These are phyloP conservation scores for Coemansia sp. DNA, from an alignment of 192 early-diverging fungal species.

Conservation along the genomic window DNA sequence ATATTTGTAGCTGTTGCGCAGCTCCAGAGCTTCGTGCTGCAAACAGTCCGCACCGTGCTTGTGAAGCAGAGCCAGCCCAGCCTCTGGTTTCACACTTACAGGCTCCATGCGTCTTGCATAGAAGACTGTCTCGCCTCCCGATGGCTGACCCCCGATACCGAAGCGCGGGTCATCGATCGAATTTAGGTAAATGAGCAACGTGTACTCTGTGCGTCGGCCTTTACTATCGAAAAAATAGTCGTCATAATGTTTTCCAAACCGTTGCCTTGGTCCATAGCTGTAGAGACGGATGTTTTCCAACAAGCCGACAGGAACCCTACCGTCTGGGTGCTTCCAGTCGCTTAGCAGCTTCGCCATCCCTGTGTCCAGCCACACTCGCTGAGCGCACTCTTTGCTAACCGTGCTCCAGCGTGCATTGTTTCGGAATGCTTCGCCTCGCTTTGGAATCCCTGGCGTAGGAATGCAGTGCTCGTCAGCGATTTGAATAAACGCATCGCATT, in stretches of 20 bases:
- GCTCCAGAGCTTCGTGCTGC: conserved; percentile 59
- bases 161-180: conserved; percentile 41
- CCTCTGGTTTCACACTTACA: conserved; percentile 57
- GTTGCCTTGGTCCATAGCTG: conserved; percentile 60
- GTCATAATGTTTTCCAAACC: conserved; percentile 64
- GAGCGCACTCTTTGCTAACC: conserved; percentile 49
- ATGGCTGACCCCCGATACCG: conserved; percentile 17
- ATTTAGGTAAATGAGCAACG: conserved; percentile 61
- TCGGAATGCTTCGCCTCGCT: conserved; percentile 60
- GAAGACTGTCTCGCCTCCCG: conserved; percentile 52
- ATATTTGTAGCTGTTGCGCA: conserved; percentile 60
- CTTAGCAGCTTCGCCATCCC: conserved; percentile 37
- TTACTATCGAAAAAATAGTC: conserved; percentile 56
- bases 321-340: conserved; percentile 40
- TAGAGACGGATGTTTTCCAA: conserved; percentile 63
- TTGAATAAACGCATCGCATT: conserved; percentile 45
- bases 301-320: conserved; percentile 51
- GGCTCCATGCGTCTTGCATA: conserved; percentile 56
- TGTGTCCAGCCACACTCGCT: conserved; percentile 53
- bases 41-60: conserved; percentile 64
- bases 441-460: conserved; percentile 44
- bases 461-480: conserved; percentile 38
- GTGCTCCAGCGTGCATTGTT: conserved; percentile 61
- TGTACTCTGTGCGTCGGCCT: conserved; percentile 59
- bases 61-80: conserved; percentile 60